Evolutionary conservation across 2,329 filamentous ascomycete genomes (phyloP), one percentile per base, ranked within the genome.

Genomic region (Penicillium freii): DNA sequence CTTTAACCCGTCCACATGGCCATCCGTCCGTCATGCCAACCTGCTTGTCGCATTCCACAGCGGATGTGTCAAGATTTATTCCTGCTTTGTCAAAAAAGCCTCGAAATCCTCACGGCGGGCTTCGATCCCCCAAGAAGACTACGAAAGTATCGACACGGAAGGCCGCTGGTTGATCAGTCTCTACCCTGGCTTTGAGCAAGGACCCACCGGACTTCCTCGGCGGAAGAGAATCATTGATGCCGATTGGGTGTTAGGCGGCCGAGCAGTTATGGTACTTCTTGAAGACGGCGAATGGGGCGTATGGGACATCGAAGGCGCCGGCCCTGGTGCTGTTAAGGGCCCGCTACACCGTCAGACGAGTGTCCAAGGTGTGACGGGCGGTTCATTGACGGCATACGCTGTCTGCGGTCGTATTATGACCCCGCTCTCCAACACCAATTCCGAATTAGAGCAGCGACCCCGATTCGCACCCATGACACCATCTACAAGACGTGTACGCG

Each of bases 61-160:
- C n/a, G 84, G 84, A 6, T 78, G 75, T 42, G 81, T 84, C 29
- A 83, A 84, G 52, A 75, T 87, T 15, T 85, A 84, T 64, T 81
- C 85, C 52, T 81, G 80, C 27, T 78, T 84, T 21, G 39, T 59
- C 17, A 67, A 62, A 23, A 72, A 68, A 42, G 55, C 61, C 17
- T 62, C 62, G 7, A 72, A 64, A 46, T 46, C 66, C 17, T 57
- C 60, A 7, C 66, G 71, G 6, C 69, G 71, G 21, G 64, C 68
- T 4, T 70, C 71, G 13, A 63, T 61, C 4, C 63, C 72, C 15
- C 68, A 68, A 29, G 69, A 64, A 31, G 72, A 74, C 13, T 63
- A 65, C 21, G 74, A 74, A 10, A 66, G 59, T 13, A 62, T 65
- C 7, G 71, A 71, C n/a, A 65, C 66, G 11, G 70, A 74, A 56